These are phyloP conservation scores for Auricularia sp. DNA, from an alignment of 768 basidiomycete genomes.

Conservation along the genomic window DNA sequence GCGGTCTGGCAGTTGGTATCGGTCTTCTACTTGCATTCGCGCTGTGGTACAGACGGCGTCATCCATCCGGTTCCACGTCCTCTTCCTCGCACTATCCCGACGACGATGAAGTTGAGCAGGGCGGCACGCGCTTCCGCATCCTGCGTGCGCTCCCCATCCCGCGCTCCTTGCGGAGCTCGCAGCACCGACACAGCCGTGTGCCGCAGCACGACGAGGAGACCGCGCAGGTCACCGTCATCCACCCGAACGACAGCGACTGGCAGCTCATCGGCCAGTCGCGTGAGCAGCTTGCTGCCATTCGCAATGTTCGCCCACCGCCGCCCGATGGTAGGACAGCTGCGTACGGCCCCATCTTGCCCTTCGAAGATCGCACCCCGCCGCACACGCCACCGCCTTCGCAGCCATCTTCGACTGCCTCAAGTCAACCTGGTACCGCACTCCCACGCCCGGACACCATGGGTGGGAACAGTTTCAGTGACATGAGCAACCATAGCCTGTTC, in stretches of 20 bases:
- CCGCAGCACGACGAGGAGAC: not conserved
- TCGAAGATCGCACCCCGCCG: not conserved
- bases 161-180: not conserved
- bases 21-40: not conserved
- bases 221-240: not conserved
- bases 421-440: not conserved
- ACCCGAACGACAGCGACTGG: not conserved
- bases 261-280: not conserved
- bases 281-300: not conserved
- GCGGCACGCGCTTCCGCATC: not conserved
- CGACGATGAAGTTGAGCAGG: not conserved
- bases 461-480: not conserved
- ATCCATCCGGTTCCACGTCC: not conserved
- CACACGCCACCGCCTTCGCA: not conserved
- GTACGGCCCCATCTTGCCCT: not conserved
- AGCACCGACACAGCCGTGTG: not conserved
- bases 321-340: not conserved
- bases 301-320: not conserved
- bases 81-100: not conserved
- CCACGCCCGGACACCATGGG: not conserved
- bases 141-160: not conserved
- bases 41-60: not conserved
- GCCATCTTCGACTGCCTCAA: not conserved
- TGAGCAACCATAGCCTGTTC: not conserved
- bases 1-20: not conserved